Evolutionary conservation across 495 filamentous ascomycete species (phyloP), one percentile per base, ranked within the genome.

Genomic region (Podospora bellae-mahoneyi): DNA sequence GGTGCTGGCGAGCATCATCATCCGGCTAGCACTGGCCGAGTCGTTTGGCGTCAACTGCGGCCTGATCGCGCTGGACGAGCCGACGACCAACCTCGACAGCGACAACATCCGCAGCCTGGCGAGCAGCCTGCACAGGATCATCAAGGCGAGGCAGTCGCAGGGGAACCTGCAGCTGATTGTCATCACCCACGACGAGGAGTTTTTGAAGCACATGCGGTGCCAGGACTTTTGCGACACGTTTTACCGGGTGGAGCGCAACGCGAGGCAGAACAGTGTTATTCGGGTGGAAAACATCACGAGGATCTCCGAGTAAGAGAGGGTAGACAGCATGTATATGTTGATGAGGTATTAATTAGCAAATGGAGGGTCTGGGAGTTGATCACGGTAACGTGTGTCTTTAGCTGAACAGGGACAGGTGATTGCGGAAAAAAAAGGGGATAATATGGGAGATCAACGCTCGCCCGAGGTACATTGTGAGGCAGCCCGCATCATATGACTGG

Each of bases 151-250:
- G n/a, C 85, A 89, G 72, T 82, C 88, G 69, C 95, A 99, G 84
- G 83, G 88, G 20, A 99, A 99, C 72, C 96, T 99, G 81, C 96
- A 98, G 82, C 85, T 98, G 57, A 96, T 99, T 78, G 91, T 98
- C 66, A 99, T 99, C 77, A 99, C 95, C 44, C 95, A 99, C 83
- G 95, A 99, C 79, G 95, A 98, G 79, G 93, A 97, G 69, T 99
- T 99, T 77, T 76, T 99, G 72, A 85, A 88, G 61, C 87, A 91
- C 68, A 99, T 99, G 96, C 88, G 92, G 73, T 94, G 92, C 77
- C 87, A 86, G n/a, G 95, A 98, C 72, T 97, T 96, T 77, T 91
- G 89, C 69, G 96, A 98, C 76, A 86, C 89, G 73, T 99, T 97
- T 71, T 98, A 88, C 69, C 87, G 93, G 1, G 90, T 99, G 19